These are phyloP conservation scores for Cyclostephanos invisitatus DNA, from an alignment of 108 stramenopile genomes.

Conservation along the genomic window DNA sequence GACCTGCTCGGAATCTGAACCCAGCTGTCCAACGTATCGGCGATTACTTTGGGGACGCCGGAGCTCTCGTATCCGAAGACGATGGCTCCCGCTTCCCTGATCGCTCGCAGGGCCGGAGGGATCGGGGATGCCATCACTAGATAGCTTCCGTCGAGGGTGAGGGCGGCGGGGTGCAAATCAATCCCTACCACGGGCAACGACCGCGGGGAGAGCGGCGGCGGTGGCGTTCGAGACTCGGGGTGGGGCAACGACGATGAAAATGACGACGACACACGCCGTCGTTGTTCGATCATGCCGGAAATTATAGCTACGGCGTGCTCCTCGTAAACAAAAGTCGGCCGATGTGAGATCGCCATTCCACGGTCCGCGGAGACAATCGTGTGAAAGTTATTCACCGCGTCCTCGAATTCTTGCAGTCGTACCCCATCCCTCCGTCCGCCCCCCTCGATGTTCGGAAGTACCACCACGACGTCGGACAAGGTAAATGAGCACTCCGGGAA, in stretches of 20 bases:
- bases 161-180: conserved; percentile 44
- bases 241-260: too few relatives aligned
- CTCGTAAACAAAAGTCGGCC: conserved; percentile 33
- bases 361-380: conserved; percentile 11
- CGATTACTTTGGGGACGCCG: conserved; percentile 37
- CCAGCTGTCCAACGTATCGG: conserved; percentile 20
- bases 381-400: conserved; percentile 41
- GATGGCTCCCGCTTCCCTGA: conserved; percentile 23
- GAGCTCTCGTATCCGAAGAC: conserved; percentile 51
- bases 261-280: neutral
- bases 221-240: too few relatives aligned
- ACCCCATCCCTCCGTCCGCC: neutral
- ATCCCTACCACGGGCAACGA: conserved; percentile 23
- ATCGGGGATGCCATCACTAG: neutral
- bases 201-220: neutral
- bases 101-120: conserved; percentile 16
- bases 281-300: neutral
- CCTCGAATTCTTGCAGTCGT: conserved; percentile 19
- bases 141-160: conserved; percentile 38
- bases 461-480: conserved; percentile 24
- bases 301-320: conserved; percentile 14
- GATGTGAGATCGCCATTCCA: neutral
- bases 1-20: conserved; percentile 49
- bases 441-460: conserved; percentile 19
- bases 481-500: conserved; percentile 1